Conservation (phyloP, 2,329 filamentous ascomycete species). For the Davidsoniella australis region DNA sequence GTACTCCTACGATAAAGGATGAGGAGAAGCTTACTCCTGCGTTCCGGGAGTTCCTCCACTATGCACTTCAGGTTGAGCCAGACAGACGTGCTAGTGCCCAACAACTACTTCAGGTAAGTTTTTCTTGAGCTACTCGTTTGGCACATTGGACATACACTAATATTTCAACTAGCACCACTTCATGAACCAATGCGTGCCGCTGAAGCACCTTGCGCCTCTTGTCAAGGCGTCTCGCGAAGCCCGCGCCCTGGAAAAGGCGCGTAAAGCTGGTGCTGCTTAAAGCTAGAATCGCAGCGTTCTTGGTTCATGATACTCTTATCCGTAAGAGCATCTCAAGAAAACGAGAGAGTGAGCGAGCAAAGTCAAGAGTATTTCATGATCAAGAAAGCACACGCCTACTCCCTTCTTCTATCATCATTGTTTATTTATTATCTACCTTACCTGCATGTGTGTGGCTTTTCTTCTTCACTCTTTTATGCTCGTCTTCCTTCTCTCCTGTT, state of each 20-base stretch:
- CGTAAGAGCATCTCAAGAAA: too few relatives aligned
- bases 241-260: constrained; percentile 67
- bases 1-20: constrained; percentile 88
- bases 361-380: too few relatives aligned
- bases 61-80: constrained; percentile 89
- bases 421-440: not conserved
- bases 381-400: too few relatives aligned
- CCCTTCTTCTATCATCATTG: too few relatives aligned
- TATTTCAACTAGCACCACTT: constrained; percentile 49
- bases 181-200: constrained; percentile 58
- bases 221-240: constrained; percentile 75
- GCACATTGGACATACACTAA: not conserved
- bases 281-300: too few relatives aligned
- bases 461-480: not conserved
- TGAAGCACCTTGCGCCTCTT: constrained; percentile 65
- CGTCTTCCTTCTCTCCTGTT: not conserved
- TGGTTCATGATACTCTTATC: too few relatives aligned
- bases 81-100: constrained; percentile 93
- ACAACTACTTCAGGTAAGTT: constrained; percentile 71
- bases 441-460: not conserved
- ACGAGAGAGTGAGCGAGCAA: too few relatives aligned
- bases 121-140: constrained; percentile 18
- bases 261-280: constrained; percentile 30
- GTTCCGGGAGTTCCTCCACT: constrained; percentile 82
- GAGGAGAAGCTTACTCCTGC: constrained; percentile 64